Evolutionary conservation across 768 basidiomycete genomes (phyloP), one percentile per base, ranked within the genome.

Genomic region (Filobasidium wieringae): DNA sequence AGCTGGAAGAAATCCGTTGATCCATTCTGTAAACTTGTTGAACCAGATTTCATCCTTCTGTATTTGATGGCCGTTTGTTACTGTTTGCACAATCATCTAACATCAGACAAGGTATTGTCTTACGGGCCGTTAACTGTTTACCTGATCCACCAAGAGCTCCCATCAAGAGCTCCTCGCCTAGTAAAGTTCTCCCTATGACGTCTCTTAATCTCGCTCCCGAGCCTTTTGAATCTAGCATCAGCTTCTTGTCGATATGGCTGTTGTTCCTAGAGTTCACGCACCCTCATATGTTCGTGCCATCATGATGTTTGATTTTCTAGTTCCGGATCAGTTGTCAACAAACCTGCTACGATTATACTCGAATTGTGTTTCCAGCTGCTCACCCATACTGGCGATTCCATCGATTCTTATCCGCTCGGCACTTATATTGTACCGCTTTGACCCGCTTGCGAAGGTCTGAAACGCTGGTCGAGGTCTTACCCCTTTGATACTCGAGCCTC

Each of bases 61-160:
- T 0, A 73, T 65, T n/a, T 65, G 64, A 57, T 71, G 70, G 1
- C 72, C 72, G 32, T 58, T 60, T 12, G 72, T 73, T 27, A 73
- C 72, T 70, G 52, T 8, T 19, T 4, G 33, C 9, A 24, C 12
- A 50, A 7, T 29, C 15, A 29, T 55, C 19, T 49, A 37, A 24
- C 15, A 53, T 34, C 29, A 51, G 36, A 33, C 22, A 37, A 8
- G 26, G 17, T 6, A 1, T 24, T 26, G 22, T 26, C 11, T 11
- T 47, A 30, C 9, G 5, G 9, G 37, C 47, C 17, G 14, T 17
- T 26, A 19, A 61, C 70, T 54, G n/a, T n/a, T 22, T 39, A 69
- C 71, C 63, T 59, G 68, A 69, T 0, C 70, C 72, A 7, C 72
- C 72, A 32, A 73, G 62, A 29, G 66, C 65, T 4, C 64, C 61